Evolutionary conservation across 805 yeast genomes (phyloP).

Genomic region (Wickerhamomyces queroliae): DNA sequence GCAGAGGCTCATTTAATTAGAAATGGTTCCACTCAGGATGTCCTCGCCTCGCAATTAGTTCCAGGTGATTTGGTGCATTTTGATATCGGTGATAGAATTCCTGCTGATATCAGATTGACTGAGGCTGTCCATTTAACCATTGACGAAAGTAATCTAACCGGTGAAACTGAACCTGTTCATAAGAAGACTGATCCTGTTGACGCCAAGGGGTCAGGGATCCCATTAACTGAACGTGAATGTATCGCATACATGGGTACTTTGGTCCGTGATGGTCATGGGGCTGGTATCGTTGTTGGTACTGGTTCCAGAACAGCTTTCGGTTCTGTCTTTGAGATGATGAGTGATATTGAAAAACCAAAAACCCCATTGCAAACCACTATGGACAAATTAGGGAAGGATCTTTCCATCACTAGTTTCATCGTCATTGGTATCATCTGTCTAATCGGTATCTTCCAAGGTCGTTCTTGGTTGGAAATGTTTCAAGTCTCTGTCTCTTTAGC

Average conservation of each 20-base stretch:
- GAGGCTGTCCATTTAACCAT: slow-evolving; percentile 75
- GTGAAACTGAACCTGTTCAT: slow-evolving; percentile 85
- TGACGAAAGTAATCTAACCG: slow-evolving; percentile 93
- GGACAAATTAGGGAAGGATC: slow-evolving; percentile 92
- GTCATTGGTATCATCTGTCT: slow-evolving; percentile 90
- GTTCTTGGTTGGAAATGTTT: slow-evolving; percentile 96
- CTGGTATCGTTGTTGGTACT: slow-evolving; percentile 90
- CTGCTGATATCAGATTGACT: slow-evolving; percentile 86
- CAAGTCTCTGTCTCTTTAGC: slow-evolving; percentile 96
- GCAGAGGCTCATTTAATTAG: slow-evolving; percentile 93
- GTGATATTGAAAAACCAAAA: slow-evolving; percentile 91
- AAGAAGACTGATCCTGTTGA: slow-evolving; percentile 47
- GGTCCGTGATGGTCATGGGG: slow-evolving; percentile 93
- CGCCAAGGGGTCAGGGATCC: slow-evolving; percentile 30
- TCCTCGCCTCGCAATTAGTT: slow-evolving; percentile 80
- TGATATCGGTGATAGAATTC: slow-evolving; percentile 90
- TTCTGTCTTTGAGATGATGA: slow-evolving; percentile 91
- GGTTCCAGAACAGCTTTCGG: slow-evolving; percentile 92
- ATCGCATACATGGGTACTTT: slow-evolving; percentile 97
- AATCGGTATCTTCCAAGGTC: slow-evolving; percentile 87
- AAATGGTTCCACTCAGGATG: slow-evolving; percentile 71
- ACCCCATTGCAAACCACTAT: slow-evolving; percentile 93
- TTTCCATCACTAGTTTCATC: slow-evolving; percentile 76
- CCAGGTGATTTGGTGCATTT: slow-evolving; percentile 95
- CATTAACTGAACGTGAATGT: slow-evolving; percentile 63